A percentile compares a stretch with the other conserved stretches of the same genome.
Evolutionary conservation across 768 basidiomycete genomes (phyloP).

Genomic region (Mycena capillaripes): DNA sequence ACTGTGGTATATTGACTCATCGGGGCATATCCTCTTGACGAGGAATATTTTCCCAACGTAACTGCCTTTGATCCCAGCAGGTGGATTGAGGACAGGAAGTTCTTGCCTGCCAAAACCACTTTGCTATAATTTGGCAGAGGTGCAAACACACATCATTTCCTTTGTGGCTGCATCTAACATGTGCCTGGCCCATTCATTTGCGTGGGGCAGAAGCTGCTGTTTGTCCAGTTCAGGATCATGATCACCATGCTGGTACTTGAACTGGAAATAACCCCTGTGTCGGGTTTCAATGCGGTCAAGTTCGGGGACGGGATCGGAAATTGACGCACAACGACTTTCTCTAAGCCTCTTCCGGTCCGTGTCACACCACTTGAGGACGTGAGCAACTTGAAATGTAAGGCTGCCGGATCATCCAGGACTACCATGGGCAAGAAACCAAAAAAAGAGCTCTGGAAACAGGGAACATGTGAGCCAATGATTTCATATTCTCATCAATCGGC

Average conservation of each 20-base stretch:
- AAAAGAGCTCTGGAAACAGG: too few species aligned
- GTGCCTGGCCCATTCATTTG: not conserved
- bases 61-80: not conserved
- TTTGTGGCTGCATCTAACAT: not conserved
- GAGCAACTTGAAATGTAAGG: too few species aligned
- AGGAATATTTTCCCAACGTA: constrained; percentile 2
- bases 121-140: not conserved
- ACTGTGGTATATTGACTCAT: not conserved
- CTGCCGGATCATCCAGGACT: too few species aligned
- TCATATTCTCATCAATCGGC: too few species aligned
- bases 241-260: not conserved
- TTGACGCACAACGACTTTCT: not conserved
- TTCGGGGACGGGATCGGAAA: not conserved
- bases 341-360: not conserved
- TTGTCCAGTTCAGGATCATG: not conserved
- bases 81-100: constrained; percentile 15
- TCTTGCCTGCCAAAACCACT: not conserved
- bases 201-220: not conserved
- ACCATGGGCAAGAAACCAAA: too few species aligned
- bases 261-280: not conserved
- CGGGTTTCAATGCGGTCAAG: not conserved
- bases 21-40: constrained; percentile 1
- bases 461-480: too few species aligned
- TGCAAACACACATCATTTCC: not conserved
- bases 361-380: not conserved